Evolutionary conservation across 2,329 filamentous ascomycete genomes (phyloP), one percentile per base, ranked within the genome.

Genomic region (Immersiporthe knoxdaviesiana): DNA sequence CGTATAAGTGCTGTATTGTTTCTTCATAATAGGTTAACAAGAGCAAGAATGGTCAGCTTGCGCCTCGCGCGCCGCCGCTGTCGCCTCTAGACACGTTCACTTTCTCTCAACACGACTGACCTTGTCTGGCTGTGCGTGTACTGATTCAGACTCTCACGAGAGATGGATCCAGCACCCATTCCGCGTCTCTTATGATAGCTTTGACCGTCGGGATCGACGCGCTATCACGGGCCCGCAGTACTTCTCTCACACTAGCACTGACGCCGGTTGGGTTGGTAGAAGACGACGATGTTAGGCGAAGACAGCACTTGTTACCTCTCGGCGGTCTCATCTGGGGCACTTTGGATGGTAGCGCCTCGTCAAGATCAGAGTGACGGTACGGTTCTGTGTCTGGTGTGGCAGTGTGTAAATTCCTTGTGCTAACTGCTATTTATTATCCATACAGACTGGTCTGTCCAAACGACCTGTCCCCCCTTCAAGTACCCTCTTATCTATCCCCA

Each of bases 101-200:
- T 27, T 54, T 54, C 10, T 27, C 14, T n/a, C n/a, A n/a, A n/a
- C 27, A 12, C 11, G 16, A 58, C 27, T 8, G 41, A 41, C 12
- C 6, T 32, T 4, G 32, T 16, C 47, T 41, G 47, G 16, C 44
- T n/a, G 21, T 39, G 39, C 47, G 27, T n/a, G 16, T 67, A 41
- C 61, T 27, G 32, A 12, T 30, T 32, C 52, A 94, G 80, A 68
- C 81, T 85, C 65, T 82, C 81, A 70, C 85, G n/a, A 85, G 63
- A 93, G 77, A 69, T 86, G 41, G 83, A 70, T 92, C 88, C 47
- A 93, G 77, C 47, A 94, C 87, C 91, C 91, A 94, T 75, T 92
- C 87, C 18, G 88, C 85, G 79, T 94, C n/a, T n/a, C n/a, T 91
- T 66, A 87, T 86, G 74, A 88, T 85, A 61, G 84, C 84, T n/a